Evolutionary conservation across 371 early-diverging fungal genomes (phyloP), one percentile per base, ranked within the genome.

Genomic region (Sporodiniella umbellata): DNA sequence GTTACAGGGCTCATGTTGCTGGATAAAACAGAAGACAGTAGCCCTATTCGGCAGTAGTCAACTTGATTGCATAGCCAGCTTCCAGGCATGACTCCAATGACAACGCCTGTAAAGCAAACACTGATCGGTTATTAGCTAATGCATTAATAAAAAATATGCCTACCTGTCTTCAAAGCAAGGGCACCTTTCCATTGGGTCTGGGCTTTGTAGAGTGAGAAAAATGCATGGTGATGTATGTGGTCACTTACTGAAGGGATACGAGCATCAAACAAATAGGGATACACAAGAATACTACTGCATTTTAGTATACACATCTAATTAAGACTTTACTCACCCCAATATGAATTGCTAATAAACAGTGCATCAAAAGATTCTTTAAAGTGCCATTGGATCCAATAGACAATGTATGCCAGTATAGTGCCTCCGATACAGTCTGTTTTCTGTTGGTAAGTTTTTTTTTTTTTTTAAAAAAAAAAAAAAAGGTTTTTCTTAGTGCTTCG

Each of bases 81-180:
- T 28, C 86, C 88, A 18, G 84, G 75, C 45, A 84, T 64, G 8
- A 87, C 45, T 5, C 91, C 91, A 48, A 84, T 78, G 17, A 86
- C 56, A 0, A 80, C 85, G 23, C 84, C 87, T 67, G 80, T 79
- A 56, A 85, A 86, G n/a, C 86, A 84, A 24, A 89, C 85, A 53
- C 77, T 79, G 45, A 11, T 3, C 14, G 6, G n/a, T 42, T 15
- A 30, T 19, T 31, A n/a, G 10, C 12, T 46, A 0, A 6, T 15
- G 17, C 26, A 25, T 24, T 21, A 31, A n/a, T 42, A 8, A 21
- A 21, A 24, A 17, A 37, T 42, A 14, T 33, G 7, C 28, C 40
- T 60, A 68, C 58, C 83, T 77, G 64, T 90, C 90, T 56, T 88
- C 88, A 57, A 84, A 87, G 58, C 91, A 91, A 1, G 91, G 91